Evolutionary conservation across 1,284 basidiomycete genomes (phyloP), one percentile per base, ranked within the genome.

Genomic region (Phellinidium pouzarii): DNA sequence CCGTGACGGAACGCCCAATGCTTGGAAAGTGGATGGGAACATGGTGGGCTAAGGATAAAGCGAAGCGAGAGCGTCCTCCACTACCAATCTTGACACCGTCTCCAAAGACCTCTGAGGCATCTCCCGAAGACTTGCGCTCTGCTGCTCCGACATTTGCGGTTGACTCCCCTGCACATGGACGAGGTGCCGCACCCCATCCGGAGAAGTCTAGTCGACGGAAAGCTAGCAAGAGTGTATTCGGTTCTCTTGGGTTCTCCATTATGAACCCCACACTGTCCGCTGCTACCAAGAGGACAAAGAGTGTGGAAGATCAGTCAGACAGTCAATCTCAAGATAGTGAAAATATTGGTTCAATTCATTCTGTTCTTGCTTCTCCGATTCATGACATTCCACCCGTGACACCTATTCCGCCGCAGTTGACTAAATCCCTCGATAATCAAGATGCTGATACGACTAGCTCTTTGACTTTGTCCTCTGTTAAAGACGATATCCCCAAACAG

Each of bases 11-110:
- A 64, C 50, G 66, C 67, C 14, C 71, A n/a, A 61, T 59, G n/a
- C 59, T 81, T 47, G 73, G 76, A 17, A 80, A 83, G 49, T 88
- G 85, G 85, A 79, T 87, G 74, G 82, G 83, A 1, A 78, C 76
- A 0, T 74, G 71, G 68, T 80, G 80, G 75, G 75, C 73, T 61
- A 77, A 75, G 56, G 64, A 67, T 37, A 71, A 65, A 57, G 45
- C 61, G 23, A 69, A 61, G 29, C 59, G 53, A 58, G 48, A 61
- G 59, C 49, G 41, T 25, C 45, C 41, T 9, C 23, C 45, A 6
- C 9, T 55, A 11, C 9, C 34, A 6, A 34, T 51, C 14, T 25
- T 37, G 2, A 17, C 31, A 14, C 14, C 31, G 7, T 34, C 54
- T 17, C 43, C 22, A 26, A 19, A 11, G 11, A 44, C 11, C 29